Evolutionary conservation across 2,329 filamentous ascomycete genomes (phyloP).

Genomic region (Penicillium crustosum): DNA sequence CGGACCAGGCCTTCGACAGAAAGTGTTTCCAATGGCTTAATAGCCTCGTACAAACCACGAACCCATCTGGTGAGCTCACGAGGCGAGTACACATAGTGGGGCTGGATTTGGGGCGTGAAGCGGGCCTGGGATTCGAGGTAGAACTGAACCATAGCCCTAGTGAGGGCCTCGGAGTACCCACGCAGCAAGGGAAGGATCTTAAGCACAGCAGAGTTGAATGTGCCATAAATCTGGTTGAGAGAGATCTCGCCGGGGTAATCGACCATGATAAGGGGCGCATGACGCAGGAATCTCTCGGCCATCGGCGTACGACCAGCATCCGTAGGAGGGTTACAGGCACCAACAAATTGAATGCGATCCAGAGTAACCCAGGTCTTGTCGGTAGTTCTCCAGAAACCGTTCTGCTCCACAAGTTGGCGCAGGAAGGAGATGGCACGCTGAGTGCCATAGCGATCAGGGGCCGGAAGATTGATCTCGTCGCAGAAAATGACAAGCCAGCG

Average conservation of each 20-base stretch:
- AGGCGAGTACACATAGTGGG: slow-evolving; percentile 98
- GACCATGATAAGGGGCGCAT: slow-evolving; percentile 99
- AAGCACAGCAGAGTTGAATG: slow-evolving; percentile 92
- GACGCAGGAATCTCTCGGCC: slow-evolving; percentile 88
- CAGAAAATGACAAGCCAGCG: slow-evolving; percentile 99
- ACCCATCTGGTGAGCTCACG: slow-evolving; percentile 98
- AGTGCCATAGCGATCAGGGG: slow-evolving; percentile 95
- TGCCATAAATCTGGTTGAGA: slow-evolving; percentile 95
- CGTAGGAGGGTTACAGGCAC: slow-evolving; percentile 96
- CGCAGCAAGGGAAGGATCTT: slow-evolving; percentile 96
- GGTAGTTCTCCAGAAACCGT: slow-evolving; percentile 96
- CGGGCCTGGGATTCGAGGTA: slow-evolving; percentile 91
- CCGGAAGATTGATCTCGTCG: slow-evolving; percentile 98
- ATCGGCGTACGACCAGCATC: slow-evolving; percentile 95
- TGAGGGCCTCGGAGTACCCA: slow-evolving; percentile 90
- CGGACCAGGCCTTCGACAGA: slow-evolving; percentile 87
- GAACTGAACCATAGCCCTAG: slow-evolving; percentile 95
- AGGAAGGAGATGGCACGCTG: slow-evolving; percentile 97
- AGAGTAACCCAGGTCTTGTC: slow-evolving; percentile 98
- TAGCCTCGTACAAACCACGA: slow-evolving; percentile 94
- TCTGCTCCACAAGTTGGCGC: slow-evolving; percentile 95
- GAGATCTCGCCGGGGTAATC: slow-evolving; percentile 97
- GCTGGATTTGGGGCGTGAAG: slow-evolving; percentile 95
- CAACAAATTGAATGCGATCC: slow-evolving; percentile 97
- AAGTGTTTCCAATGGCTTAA: slow-evolving; percentile 83